Percentiles rank a stretch among this genome's conserved stretches.
Evolutionary conservation across 2,329 filamentous ascomycete species (phyloP).

Genomic region (Alternaria atra): DNA sequence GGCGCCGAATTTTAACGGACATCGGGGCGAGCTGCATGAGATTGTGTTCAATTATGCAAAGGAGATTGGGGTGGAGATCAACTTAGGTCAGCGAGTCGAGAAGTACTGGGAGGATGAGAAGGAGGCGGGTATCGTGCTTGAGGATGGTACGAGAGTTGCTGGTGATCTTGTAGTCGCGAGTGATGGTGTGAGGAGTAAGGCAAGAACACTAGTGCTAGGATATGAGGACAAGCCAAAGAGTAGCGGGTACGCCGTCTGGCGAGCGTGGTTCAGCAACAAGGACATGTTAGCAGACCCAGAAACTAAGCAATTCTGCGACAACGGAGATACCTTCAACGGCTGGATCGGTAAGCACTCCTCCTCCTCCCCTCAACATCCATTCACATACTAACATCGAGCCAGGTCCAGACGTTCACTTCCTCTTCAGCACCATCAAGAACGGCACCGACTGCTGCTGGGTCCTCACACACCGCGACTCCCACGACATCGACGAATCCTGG

Average conservation of each 20-base stretch:
- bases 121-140: slow-evolving; percentile 62
- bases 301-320: slow-evolving; percentile 49
- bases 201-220: slow-evolving; percentile 61
- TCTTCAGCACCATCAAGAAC: slow-evolving; percentile 50
- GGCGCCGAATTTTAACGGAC: slow-evolving; percentile 67
- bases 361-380: background rate
- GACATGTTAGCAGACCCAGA: slow-evolving; percentile 52
- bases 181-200: slow-evolving; percentile 63
- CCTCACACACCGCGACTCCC: slow-evolving; percentile 47
- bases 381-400: background rate
- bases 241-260: slow-evolving; percentile 63
- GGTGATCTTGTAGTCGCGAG: slow-evolving; percentile 63
- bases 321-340: slow-evolving; percentile 50
- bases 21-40: slow-evolving; percentile 68
- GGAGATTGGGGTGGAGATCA: slow-evolving; percentile 64
- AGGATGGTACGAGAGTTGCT: slow-evolving; percentile 57
- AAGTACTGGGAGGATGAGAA: slow-evolving; percentile 65
- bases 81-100: slow-evolving; percentile 61
- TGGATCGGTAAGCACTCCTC: slow-evolving; percentile 42
- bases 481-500: slow-evolving; percentile 50
- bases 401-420: slow-evolving; percentile 52
- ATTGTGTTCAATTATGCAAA: slow-evolving; percentile 67
- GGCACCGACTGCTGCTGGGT: slow-evolving; percentile 51
- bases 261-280: slow-evolving; percentile 55
- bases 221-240: slow-evolving; percentile 63